Percentiles rank a stretch among this genome's conserved stretches.
These are phyloP conservation scores for Backusella tuberculispora DNA, from an alignment of 192 early-diverging fungal genomes.

Conservation along the genomic window DNA sequence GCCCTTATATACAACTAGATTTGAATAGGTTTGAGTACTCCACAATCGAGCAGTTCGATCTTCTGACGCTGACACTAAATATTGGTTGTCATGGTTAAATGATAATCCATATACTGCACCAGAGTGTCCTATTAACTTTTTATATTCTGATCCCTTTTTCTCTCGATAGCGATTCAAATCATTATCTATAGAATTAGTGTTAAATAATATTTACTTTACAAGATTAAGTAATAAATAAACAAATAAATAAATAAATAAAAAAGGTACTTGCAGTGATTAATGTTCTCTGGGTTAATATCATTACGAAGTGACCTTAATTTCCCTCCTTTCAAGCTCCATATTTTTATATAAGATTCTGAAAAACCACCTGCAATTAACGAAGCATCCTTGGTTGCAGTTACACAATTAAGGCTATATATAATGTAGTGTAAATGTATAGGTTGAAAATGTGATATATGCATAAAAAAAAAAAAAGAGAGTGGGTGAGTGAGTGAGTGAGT, in stretches of 20 bases:
- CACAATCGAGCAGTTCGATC: constrained; percentile 96
- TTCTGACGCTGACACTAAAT: constrained; percentile 88
- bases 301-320: constrained; percentile 67
- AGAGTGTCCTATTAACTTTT: constrained; percentile 85
- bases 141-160: constrained; percentile 55
- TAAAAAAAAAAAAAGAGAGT: constrained; percentile 3
- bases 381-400: constrained; percentile 82
- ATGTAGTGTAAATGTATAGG: not conserved
- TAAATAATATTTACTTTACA: not conserved
- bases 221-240: not conserved
- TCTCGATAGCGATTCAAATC: constrained; percentile 69
- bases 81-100: constrained; percentile 85
- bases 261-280: constrained; percentile 52
- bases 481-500: not conserved
- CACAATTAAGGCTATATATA: constrained; percentile 73
- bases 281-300: constrained; percentile 59
- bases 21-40: constrained; percentile 89
- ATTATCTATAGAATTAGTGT: constrained; percentile 29
- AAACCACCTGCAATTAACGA: constrained; percentile 88
- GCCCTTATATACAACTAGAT: constrained; percentile 94
- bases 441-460: not conserved
- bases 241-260: not conserved
- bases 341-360: constrained; percentile 88
- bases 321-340: constrained; percentile 89
- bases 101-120: constrained; percentile 88